Base-by-base conservation (phyloP, 2,329 filamentous ascomycete genomes). In the Paraphoma sp. region DNA sequence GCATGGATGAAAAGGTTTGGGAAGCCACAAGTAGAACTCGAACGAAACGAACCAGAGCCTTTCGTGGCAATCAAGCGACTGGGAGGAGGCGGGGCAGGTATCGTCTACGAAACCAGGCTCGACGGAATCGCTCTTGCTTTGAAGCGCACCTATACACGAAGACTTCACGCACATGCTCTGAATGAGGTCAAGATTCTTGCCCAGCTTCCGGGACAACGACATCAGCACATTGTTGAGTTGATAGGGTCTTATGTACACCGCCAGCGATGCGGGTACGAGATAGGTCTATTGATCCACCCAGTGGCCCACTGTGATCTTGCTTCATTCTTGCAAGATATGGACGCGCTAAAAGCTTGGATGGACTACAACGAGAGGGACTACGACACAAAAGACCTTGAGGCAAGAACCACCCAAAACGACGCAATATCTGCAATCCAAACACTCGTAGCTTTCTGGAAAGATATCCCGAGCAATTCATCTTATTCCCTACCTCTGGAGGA, bases 111-210 rank as follows among this genome's bases (percentile, higher is more conserved):
- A 50, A 69, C 66, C 1, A 53, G 38, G 9, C 54, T 64, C 11
- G 28, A 53, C 29, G 64, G 60, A 1, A 51, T 63, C 40, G 40
- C 54, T 2, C 54, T 70, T 44, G 68, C 66, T 6, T 69, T 49
- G 58, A 65, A 70, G 59, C 49, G 53, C 31, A 58, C 48, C n/a
- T 65, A 54, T 36, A 60, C 53, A n/a, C 55, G 59, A 40, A 46
- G 48, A 2, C 36, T 59, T 31, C 63, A 61, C 17, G 59, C 61
- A 5, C 48, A 36, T 12, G 58, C 65, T 31, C 58, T 43, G n/a
- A 68, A 62, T 30, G 66, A 69, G 50, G 62, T 70, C 31, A 51
- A 62, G 38, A 64, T 68, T 17, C 45, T 70, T 11, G 67, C 62
- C 36, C 65, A 65, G 42, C 45, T 70, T 4, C 50, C 54, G 0